phyloP scores from a whole-genome alignment of 345 rosid genomes.

The Murraya koenigii region DNA sequence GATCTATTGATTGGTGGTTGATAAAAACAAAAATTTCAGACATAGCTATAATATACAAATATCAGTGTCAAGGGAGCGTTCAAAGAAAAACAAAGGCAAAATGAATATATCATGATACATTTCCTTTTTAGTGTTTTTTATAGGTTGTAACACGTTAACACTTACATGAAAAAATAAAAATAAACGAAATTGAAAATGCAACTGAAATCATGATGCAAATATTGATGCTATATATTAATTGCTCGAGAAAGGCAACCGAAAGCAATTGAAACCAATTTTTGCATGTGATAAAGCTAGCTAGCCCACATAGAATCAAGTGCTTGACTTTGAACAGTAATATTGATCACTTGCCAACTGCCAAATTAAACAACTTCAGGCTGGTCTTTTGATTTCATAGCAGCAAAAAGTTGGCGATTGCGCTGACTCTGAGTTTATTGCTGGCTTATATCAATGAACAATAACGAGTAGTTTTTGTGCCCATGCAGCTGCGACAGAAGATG shows the following conservation, averaged over 20 bases:
- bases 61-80: no score
- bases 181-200: no score
- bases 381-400: not conserved
- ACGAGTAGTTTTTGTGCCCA: not conserved
- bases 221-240: no score
- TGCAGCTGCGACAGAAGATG: not conserved
- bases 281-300: slow-evolving; percentile 4
- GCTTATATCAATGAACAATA: not conserved
- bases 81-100: no score
- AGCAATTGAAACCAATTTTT: slow-evolving; percentile 1
- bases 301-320: not conserved
- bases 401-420: not conserved
- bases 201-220: not conserved
- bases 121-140: no score
- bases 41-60: no score
- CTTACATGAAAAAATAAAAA: not conserved
- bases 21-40: no score
- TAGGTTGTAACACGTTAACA: no score
- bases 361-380: not conserved
- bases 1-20: no score
- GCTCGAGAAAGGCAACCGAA: not conserved
- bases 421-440: not conserved
- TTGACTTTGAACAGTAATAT: not conserved
- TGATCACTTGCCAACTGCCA: not conserved
- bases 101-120: no score